phyloP scores from a whole-genome alignment of 2,329 filamentous ascomycete species.

The Onygenales sp. region DNA sequence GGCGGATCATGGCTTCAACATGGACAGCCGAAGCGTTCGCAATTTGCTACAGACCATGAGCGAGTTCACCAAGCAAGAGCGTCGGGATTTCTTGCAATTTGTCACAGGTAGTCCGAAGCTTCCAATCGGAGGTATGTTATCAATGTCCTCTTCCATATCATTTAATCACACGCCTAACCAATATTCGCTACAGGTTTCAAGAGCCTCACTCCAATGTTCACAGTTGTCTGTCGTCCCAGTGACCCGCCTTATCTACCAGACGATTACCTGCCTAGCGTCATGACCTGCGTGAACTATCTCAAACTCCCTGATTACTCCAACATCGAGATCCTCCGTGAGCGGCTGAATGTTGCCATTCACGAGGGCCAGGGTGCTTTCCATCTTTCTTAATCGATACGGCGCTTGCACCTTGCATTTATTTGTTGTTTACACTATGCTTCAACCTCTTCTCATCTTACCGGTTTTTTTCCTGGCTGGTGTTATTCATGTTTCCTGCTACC shows the following conservation, averaged over 20 bases:
- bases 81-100: slow-evolving; percentile 93
- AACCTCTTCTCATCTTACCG: neutral
- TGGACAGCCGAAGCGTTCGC: slow-evolving; percentile 92
- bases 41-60: slow-evolving; percentile 95
- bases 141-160: neutral
- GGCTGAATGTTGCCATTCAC: slow-evolving; percentile 74
- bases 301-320: slow-evolving; percentile 91
- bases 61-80: slow-evolving; percentile 62
- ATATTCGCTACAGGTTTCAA: slow-evolving; percentile 64
- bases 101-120: slow-evolving; percentile 96
- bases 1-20: slow-evolving; percentile 95
- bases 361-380: slow-evolving; percentile 98
- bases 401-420: neutral
- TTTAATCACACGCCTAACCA: slow-evolving; percentile 24
- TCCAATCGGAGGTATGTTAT: slow-evolving; percentile 77
- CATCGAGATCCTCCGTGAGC: slow-evolving; percentile 65
- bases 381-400: slow-evolving; percentile 53
- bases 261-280: slow-evolving; percentile 97
- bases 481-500: neutral
- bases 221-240: slow-evolving; percentile 97
- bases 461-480: neutral
- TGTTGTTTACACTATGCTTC: neutral
- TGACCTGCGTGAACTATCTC: slow-evolving; percentile 99
- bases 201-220: slow-evolving; percentile 94
- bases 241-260: slow-evolving; percentile 88